phyloP scores from a whole-genome alignment of 1,284 basidiomycete species.

The Polyporus tsugae region DNA sequence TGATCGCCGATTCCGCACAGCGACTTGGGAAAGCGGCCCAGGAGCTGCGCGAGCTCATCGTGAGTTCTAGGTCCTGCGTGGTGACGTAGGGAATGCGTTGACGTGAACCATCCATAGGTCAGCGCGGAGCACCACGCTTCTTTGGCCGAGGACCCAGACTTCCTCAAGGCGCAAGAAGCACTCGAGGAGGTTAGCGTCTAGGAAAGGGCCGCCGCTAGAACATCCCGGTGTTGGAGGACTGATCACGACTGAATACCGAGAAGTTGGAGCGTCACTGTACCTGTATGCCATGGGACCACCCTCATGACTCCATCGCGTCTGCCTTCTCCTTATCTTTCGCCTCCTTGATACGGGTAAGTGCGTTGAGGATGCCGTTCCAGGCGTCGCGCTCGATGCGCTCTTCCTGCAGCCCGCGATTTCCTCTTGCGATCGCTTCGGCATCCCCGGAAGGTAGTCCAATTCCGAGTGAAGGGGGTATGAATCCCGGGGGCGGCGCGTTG shows the following conservation, averaged over 20 bases:
- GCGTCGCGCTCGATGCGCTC: slow-evolving; percentile 78
- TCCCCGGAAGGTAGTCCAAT: slow-evolving; percentile 68
- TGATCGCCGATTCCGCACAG: slow-evolving; percentile 74
- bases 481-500: slow-evolving; percentile 73
- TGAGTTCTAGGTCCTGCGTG: slow-evolving; percentile 52
- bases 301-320: slow-evolving; percentile 15
- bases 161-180: slow-evolving; percentile 67
- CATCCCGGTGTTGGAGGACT: neutral
- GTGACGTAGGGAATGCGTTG: neutral
- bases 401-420: slow-evolving; percentile 72
- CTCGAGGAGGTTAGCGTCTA: slow-evolving; percentile 53
- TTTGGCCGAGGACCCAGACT: slow-evolving; percentile 58
- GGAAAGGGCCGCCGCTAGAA: neutral
- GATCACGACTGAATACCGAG: neutral
- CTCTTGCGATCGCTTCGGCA: slow-evolving; percentile 27
- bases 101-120: slow-evolving; percentile 44
- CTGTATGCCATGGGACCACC: slow-evolving; percentile 22
- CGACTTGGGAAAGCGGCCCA: slow-evolving; percentile 68
- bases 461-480: slow-evolving; percentile 78
- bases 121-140: slow-evolving; percentile 57
- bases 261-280: slow-evolving; percentile 29
- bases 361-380: slow-evolving; percentile 76
- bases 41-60: slow-evolving; percentile 75
- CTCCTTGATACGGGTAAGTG: slow-evolving; percentile 67
- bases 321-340: slow-evolving; percentile 38